Conservation (phyloP, 169 alveolate genomes). For the Cryptosporidium ryanae region DNA sequence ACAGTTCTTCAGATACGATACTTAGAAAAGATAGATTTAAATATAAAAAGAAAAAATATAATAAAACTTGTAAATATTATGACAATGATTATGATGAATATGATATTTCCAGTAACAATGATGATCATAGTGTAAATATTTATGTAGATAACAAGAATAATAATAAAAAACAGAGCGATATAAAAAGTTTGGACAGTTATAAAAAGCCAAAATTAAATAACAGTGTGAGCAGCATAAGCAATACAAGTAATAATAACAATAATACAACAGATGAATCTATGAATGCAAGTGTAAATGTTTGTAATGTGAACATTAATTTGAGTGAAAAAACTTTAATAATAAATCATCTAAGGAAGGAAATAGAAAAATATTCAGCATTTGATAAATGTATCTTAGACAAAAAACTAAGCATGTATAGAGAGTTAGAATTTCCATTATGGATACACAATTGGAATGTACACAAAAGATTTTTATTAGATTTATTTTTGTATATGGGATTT, state of each 20-base stretch:
- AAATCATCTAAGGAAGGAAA: background rate
- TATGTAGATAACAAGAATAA: background rate
- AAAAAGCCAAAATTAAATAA: background rate
- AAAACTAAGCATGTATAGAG: conserved; percentile 37
- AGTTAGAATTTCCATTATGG: conserved; percentile 70
- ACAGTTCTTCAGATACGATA: background rate
- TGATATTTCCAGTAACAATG: background rate
- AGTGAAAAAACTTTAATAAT: background rate
- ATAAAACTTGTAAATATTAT: background rate
- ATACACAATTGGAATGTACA: conserved; percentile 55
- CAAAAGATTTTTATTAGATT: conserved; percentile 24
- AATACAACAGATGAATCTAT: background rate
- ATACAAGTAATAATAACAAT: conserved; percentile 5
- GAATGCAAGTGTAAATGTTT: background rate
- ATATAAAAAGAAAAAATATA: background rate
- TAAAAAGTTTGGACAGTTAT: background rate
- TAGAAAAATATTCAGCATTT: background rate
- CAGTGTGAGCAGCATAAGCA: background rate
- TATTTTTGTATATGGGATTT: conserved; percentile 43
- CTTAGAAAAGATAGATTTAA: background rate
- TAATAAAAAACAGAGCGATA: background rate
- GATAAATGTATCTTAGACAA: background rate
- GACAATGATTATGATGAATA: background rate
- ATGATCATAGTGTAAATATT: background rate
- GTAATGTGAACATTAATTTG: background rate